A percentile compares a stretch with the other conserved stretches of the same genome.
phyloP scores from a whole-genome alignment of 345 rosid species.

The Moringa oleifera region DNA sequence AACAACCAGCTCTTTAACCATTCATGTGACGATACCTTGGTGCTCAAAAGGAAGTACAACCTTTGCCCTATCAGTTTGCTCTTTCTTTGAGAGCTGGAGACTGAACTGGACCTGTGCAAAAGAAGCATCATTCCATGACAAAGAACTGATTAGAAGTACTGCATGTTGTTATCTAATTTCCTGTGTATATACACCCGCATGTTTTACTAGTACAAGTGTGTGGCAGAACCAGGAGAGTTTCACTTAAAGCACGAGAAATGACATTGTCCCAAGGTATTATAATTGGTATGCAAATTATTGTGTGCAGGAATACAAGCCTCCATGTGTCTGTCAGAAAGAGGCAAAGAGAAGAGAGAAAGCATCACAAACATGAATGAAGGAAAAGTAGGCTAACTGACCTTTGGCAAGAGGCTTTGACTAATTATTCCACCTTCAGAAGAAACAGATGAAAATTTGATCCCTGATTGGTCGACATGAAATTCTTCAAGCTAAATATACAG shows the following conservation, averaged over 20 bases:
- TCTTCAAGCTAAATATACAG: slow-evolving; percentile 54
- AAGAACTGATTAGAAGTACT: neutral
- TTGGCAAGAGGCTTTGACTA: slow-evolving; percentile 60
- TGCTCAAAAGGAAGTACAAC: slow-evolving; percentile 97
- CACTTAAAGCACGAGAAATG: too few species aligned
- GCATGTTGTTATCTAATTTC: neutral
- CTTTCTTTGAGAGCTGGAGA: slow-evolving; percentile 76
- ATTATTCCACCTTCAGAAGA: slow-evolving; percentile 35
- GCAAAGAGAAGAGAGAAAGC: neutral
- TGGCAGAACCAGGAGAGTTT: too few species aligned
- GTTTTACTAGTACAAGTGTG: neutral
- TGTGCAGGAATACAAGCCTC: neutral
- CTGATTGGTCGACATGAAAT: slow-evolving; percentile 45
- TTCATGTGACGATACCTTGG: slow-evolving; percentile 51
- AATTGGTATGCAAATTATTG: neutral
- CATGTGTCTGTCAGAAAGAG: neutral
- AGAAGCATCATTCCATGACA: slow-evolving; percentile 13
- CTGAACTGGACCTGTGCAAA: slow-evolving; percentile 73
- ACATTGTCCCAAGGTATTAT: too few species aligned
- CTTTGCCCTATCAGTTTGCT: slow-evolving; percentile 64
- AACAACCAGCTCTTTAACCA: neutral
- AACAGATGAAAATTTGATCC: slow-evolving; percentile 59
- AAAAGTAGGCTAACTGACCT: slow-evolving; percentile 37
- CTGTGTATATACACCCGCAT: neutral
- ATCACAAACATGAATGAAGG: neutral